Percentiles rank a stretch among this genome's conserved stretches.
phyloP scores from a whole-genome alignment of 2,329 filamentous ascomycete genomes.

The Nigrospora oryzae region DNA sequence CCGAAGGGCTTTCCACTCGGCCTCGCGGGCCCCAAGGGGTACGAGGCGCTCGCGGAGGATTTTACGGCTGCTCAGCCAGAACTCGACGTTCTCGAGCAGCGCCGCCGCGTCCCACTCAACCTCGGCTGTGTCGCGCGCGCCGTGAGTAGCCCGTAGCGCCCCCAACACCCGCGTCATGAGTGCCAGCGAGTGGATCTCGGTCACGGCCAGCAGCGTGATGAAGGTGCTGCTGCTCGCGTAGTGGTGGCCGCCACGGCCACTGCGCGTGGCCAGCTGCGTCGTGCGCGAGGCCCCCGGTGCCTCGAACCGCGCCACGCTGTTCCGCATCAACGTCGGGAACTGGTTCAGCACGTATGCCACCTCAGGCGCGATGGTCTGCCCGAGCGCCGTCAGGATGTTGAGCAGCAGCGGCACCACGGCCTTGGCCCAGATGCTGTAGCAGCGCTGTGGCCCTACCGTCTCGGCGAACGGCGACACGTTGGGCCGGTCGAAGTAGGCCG shows the following conservation, averaged over 20 bases:
- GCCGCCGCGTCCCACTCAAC: constrained; percentile 67
- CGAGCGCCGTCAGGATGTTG: constrained; percentile 77
- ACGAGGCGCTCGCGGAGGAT: constrained; percentile 65
- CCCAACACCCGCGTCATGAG: constrained; percentile 67
- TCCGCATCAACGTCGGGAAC: constrained; percentile 69
- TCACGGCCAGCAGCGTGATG: constrained; percentile 64
- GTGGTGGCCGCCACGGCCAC: constrained; percentile 31
- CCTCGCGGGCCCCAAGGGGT: constrained; percentile 64
- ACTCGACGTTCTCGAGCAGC: constrained; percentile 76
- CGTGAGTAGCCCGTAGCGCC: constrained; percentile 54
- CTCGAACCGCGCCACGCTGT: constrained; percentile 66
- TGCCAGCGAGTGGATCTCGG: constrained; percentile 71
- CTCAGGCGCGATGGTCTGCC: constrained; percentile 73
- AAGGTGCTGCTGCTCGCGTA: constrained; percentile 29
- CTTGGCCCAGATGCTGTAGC: constrained; percentile 85
- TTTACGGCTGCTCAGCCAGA: constrained; percentile 63
- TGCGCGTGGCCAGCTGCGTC: background rate
- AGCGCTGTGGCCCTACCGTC: constrained; percentile 55
- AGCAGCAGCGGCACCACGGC: constrained; percentile 82
- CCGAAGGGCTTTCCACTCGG: constrained; percentile 43
- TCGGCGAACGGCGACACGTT: constrained; percentile 74
- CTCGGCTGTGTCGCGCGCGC: constrained; percentile 59
- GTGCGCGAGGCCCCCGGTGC: constrained; percentile 47
- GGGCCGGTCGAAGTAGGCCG: constrained; percentile 63
- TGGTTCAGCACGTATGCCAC: constrained; percentile 82